phyloP scores from a whole-genome alignment of 208 protist genomes.

The Leishmania tarentolae region DNA sequence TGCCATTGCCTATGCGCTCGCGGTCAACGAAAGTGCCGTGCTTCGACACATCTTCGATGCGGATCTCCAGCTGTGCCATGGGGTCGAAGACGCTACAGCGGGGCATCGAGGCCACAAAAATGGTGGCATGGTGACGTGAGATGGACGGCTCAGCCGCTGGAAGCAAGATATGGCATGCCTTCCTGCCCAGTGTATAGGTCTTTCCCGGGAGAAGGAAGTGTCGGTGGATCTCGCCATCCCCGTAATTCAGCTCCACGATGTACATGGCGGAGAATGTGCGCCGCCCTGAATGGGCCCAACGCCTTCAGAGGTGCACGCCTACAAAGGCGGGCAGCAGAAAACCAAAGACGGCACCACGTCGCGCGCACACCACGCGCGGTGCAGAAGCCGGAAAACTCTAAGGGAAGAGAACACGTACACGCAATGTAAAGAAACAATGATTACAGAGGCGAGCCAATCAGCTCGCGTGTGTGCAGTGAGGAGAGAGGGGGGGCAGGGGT shows the following conservation, averaged over 20 bases:
- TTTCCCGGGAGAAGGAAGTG: conserved; percentile 62
- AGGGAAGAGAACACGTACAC: background rate
- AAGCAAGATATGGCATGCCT: conserved; percentile 61
- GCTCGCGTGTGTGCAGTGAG: background rate
- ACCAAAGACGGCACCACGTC: conserved; percentile 2
- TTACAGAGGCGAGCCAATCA: too few species aligned
- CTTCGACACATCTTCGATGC: conserved; percentile 65
- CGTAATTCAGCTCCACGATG: conserved; percentile 69
- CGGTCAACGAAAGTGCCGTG: conserved; percentile 72
- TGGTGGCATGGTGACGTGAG: conserved; percentile 73
- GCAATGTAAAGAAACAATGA: too few species aligned
- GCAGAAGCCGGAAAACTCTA: background rate
- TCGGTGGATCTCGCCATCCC: conserved; percentile 61
- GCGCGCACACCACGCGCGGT: too few species aligned
- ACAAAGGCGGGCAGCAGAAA: background rate
- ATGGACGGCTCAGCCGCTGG: conserved; percentile 72
- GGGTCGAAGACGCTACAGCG: conserved; percentile 38
- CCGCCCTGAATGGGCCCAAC: background rate
- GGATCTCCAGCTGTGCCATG: conserved; percentile 34
- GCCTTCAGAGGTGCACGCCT: background rate
- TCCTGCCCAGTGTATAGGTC: conserved; percentile 73
- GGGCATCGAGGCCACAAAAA: conserved; percentile 40
- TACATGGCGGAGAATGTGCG: conserved; percentile 36
- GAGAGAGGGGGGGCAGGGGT: too few species aligned
- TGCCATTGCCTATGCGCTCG: conserved; percentile 67